phyloP scores from a whole-genome alignment of 805 yeast genomes.

The Hanseniaspora pseudoguilliermondii region DNA sequence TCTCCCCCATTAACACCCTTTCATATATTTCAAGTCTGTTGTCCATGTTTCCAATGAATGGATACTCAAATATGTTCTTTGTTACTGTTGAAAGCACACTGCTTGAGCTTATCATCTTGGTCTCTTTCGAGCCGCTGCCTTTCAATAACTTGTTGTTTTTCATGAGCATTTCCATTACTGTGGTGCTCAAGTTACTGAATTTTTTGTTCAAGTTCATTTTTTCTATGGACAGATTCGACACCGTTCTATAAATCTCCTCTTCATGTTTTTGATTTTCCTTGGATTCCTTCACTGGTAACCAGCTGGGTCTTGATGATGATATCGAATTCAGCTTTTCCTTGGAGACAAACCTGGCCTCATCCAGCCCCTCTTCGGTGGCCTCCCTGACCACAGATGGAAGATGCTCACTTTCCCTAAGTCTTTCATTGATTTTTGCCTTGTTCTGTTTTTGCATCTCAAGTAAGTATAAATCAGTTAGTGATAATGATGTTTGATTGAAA shows the following conservation, averaged over 20 bases:
- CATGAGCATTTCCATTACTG: slow-evolving; percentile 22
- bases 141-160: slow-evolving; percentile 19
- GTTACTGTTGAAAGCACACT: slow-evolving; percentile 21
- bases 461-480: slow-evolving; percentile 33
- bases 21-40: slow-evolving; percentile 1
- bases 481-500: slow-evolving; percentile 28
- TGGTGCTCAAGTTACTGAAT: slow-evolving; percentile 19
- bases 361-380: slow-evolving; percentile 34
- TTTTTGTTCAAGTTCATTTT: slow-evolving; percentile 23
- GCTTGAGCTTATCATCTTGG: slow-evolving; percentile 20
- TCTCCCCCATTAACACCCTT: slow-evolving; percentile 16
- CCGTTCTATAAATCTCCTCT: slow-evolving; percentile 35
- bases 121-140: not conserved
- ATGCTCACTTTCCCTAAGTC: slow-evolving; percentile 27
- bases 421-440: slow-evolving; percentile 15
- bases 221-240: slow-evolving; percentile 27
- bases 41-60: slow-evolving; percentile 7
- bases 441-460: not conserved
- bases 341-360: slow-evolving; percentile 49
- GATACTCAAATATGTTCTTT: slow-evolving; percentile 25
- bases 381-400: slow-evolving; percentile 30
- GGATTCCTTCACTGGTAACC: slow-evolving; percentile 54
- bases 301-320: slow-evolving; percentile 54
- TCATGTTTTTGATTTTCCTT: slow-evolving; percentile 45
- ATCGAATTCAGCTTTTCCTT: slow-evolving; percentile 43